Percentiles rank a stretch among this genome's conserved stretches.
phyloP scores from a whole-genome alignment of 1,139 yeast genomes.

The Blastobotrys aristatus region DNA sequence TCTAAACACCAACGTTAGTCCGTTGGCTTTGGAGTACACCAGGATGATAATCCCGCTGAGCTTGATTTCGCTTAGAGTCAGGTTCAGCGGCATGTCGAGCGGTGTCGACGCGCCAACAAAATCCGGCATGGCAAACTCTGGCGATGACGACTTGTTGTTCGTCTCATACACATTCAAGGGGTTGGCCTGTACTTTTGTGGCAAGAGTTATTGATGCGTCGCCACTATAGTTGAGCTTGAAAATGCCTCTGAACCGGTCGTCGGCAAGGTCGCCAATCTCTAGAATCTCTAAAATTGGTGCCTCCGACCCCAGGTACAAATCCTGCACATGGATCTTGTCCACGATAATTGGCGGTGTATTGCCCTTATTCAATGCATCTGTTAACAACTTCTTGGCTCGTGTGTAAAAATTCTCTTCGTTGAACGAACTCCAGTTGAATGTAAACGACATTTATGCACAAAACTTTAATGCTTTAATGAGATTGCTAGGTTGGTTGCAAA shows the following conservation, averaged over 20 bases:
- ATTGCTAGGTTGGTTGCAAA: not conserved
- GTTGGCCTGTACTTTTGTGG: slow-evolving; percentile 81
- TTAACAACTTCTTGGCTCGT: slow-evolving; percentile 64
- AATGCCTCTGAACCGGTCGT: slow-evolving; percentile 77
- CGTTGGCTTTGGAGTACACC: slow-evolving; percentile 76
- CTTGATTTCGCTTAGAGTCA: slow-evolving; percentile 66
- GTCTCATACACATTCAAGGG: slow-evolving; percentile 62
- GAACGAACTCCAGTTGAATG: slow-evolving; percentile 74
- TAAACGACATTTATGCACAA: slow-evolving; percentile 57
- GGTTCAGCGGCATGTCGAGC: slow-evolving; percentile 72
- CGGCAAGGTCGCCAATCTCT: slow-evolving; percentile 80
- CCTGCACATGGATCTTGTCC: slow-evolving; percentile 66
- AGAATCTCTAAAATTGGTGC: slow-evolving; percentile 78
- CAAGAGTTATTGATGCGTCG: slow-evolving; percentile 72
- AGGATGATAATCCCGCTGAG: slow-evolving; percentile 79
- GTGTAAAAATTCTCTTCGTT: slow-evolving; percentile 61
- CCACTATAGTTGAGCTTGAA: slow-evolving; percentile 78
- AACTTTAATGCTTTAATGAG: not conserved
- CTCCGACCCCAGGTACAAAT: slow-evolving; percentile 68
- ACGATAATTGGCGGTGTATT: slow-evolving; percentile 76
- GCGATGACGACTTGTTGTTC: slow-evolving; percentile 23
- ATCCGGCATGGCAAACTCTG: slow-evolving; percentile 56
- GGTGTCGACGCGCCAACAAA: slow-evolving; percentile 64
- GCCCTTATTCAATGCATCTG: slow-evolving; percentile 68
- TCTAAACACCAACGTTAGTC: slow-evolving; percentile 78